Conservation (phyloP, 495 filamentous ascomycete species). For the Margaritispora aquatica region DNA sequence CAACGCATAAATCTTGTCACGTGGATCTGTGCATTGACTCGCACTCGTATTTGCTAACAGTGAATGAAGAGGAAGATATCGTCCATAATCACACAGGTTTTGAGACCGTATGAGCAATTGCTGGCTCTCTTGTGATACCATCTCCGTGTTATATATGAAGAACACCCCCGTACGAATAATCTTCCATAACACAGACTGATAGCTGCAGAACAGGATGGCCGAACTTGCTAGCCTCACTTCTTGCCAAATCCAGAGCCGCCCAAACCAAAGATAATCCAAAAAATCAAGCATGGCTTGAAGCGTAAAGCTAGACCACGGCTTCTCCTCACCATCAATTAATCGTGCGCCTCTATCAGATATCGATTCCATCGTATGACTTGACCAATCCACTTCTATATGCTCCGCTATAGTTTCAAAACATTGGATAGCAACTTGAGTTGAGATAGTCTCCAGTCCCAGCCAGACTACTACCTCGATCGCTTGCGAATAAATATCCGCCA, state of each 20-base stretch:
- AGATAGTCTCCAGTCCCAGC: conserved; percentile 21
- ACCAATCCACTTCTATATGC: neutral
- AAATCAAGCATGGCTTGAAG: neutral
- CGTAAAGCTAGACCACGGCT: neutral
- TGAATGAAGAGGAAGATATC: neutral
- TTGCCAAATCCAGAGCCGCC: conserved; percentile 12
- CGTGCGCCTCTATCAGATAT: neutral
- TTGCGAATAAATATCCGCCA: conserved; percentile 26
- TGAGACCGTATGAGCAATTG: neutral
- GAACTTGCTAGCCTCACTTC: conserved; percentile 2
- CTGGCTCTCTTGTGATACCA: neutral
- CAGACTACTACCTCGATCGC: conserved; percentile 24
- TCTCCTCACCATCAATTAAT: neutral
- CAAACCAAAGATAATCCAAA: conserved; percentile 1
- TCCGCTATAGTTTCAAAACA: neutral
- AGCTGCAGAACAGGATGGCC: neutral
- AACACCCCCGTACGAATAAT: neutral
- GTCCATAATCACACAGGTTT: neutral
- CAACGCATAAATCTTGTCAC: conserved; percentile 3
- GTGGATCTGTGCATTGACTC: conserved; percentile 9
- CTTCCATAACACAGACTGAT: neutral
- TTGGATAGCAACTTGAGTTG: conserved; percentile 1
- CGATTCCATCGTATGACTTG: neutral
- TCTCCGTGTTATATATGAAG: neutral
- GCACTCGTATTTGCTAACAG: neutral